Conservation (phyloP, 1,284 basidiomycete species). For the Marasmius sp. region DNA sequence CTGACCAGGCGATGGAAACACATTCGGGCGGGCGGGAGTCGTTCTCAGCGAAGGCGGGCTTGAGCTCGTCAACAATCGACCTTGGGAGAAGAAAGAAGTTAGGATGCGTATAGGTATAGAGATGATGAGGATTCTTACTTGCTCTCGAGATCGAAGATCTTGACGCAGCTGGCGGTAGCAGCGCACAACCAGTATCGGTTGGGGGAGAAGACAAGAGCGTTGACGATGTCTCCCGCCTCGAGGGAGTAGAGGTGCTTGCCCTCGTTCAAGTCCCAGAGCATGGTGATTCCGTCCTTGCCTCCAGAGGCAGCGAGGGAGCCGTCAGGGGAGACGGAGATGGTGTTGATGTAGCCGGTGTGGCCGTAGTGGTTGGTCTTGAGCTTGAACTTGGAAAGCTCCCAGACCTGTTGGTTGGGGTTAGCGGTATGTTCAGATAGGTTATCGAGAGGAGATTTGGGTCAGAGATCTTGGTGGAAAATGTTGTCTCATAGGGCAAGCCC, state of each 20-base stretch:
- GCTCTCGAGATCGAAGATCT: conserved; percentile 98
- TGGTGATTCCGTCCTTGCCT: conserved; percentile 99
- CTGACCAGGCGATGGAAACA: conserved; percentile 98
- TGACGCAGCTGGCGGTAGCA: conserved; percentile 96
- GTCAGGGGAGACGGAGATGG: conserved; percentile 97
- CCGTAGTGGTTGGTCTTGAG: conserved; percentile 99
- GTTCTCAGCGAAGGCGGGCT: conserved; percentile 80
- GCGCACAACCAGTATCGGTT: conserved; percentile 99
- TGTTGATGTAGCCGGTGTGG: conserved; percentile 99
- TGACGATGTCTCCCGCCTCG: conserved; percentile 98
- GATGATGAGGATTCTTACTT: conserved; percentile 61
- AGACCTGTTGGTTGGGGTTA: conserved; percentile 67
- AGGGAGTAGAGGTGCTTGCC: conserved; percentile 99
- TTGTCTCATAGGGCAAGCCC: conserved; percentile 48
- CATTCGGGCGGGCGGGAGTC: conserved; percentile 91
- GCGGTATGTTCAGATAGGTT: conserved; percentile 50
- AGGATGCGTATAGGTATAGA: conserved; percentile 2
- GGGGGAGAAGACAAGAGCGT: conserved; percentile 98
- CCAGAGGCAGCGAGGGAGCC: conserved; percentile 99
- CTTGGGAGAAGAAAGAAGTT: conserved; percentile 39
- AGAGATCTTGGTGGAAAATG: conserved; percentile 56
- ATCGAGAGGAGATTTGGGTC: conserved; percentile 27
- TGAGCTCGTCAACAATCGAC: conserved; percentile 98
- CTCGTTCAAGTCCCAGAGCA: conserved; percentile 99
- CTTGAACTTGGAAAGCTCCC: conserved; percentile 99